Conservation (phyloP, 345 rosid species). For the Eucalyptus cloeziana region DNA sequence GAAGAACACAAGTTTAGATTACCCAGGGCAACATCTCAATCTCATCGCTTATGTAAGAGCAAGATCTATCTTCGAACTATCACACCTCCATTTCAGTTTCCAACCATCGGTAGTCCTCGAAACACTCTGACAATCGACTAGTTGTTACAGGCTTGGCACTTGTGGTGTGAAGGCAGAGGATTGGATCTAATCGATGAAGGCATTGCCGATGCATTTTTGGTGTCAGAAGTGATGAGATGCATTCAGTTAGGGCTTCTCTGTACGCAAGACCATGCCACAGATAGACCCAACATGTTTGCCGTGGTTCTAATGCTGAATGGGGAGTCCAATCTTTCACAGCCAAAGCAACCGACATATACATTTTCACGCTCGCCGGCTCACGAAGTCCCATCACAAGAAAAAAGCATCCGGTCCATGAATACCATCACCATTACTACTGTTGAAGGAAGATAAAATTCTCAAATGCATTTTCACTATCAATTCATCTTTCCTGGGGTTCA, state of each 20-base stretch:
- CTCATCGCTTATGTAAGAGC: slow-evolving; percentile 5
- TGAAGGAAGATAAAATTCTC: not conserved
- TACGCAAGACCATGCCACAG: not conserved
- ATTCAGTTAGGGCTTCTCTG: not conserved
- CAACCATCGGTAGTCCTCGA: not conserved
- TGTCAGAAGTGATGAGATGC: not conserved
- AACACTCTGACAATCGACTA: not conserved
- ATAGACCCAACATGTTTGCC: not conserved
- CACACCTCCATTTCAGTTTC: not conserved
- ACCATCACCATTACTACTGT: not conserved
- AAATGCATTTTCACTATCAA: not conserved
- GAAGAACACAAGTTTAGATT: slow-evolving; percentile 2
- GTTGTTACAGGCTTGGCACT: not conserved
- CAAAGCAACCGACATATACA: not conserved
- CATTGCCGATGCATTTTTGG: not conserved
- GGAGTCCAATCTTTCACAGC: not conserved
- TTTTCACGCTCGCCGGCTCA: not conserved
- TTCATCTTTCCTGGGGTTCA: too few species aligned
- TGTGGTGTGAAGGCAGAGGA: not conserved
- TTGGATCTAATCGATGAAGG: not conserved
- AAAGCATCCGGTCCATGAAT: not conserved
- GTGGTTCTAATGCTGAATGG: not conserved
- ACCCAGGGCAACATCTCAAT: not conserved
- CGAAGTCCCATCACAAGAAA: not conserved
- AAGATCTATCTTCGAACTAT: not conserved